A percentile compares a stretch with the other conserved stretches of the same genome.
Conservation (phyloP, 2,329 filamentous ascomycete species). For the Pseudogymnoascus sp. region DNA sequence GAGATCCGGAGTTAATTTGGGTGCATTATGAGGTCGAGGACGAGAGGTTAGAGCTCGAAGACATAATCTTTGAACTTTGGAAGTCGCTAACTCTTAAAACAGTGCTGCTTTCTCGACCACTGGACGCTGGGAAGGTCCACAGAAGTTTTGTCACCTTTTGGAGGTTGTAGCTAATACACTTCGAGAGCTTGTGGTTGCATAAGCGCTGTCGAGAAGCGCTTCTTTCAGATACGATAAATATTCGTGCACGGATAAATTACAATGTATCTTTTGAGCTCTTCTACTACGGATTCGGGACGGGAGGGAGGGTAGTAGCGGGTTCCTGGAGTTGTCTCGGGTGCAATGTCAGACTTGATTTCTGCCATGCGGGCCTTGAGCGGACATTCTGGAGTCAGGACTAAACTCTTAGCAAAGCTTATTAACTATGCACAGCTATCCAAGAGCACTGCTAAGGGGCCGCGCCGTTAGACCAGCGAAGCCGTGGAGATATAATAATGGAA, state of each 20-base stretch:
- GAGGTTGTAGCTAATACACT: neutral
- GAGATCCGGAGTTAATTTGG: constrained; percentile 11
- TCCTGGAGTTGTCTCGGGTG: neutral
- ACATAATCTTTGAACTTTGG: neutral
- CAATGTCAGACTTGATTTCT: neutral
- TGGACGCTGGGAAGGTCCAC: neutral
- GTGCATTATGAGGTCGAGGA: constrained; percentile 7
- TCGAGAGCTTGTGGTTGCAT: neutral
- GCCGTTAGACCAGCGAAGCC: neutral
- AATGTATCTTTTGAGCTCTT: neutral
- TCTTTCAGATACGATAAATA: neutral
- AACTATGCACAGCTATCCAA: neutral
- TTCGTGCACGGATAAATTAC: neutral
- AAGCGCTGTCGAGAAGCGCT: neutral
- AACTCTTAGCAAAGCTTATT: too few species aligned
- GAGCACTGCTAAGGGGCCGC: neutral
- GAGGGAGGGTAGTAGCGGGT: neutral
- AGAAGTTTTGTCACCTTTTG: neutral
- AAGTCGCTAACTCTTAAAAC: neutral
- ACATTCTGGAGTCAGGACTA: too few species aligned
- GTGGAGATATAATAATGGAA: neutral
- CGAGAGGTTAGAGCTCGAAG: neutral
- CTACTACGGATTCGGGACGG: neutral
- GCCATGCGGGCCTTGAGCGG: neutral
- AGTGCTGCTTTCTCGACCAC: neutral